Evolutionary conservation across 305 asterid species (phyloP), one percentile per base, ranked within the genome.

Genomic region (Fraxinus paxiana): DNA sequence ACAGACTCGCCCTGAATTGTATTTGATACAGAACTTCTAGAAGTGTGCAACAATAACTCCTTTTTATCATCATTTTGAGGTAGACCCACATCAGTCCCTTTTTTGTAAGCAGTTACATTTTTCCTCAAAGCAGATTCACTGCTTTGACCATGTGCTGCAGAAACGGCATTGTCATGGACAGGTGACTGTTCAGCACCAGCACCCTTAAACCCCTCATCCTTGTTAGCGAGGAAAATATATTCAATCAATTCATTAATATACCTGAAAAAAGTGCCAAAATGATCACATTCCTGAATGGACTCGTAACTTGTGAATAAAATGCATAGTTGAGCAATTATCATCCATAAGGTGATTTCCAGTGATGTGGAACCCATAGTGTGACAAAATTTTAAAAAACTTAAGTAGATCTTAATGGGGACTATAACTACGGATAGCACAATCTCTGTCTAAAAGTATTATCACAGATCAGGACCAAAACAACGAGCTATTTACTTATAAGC

Each of bases 171-270:
- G 74, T 89, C 91, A 46, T 59, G 83, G 78, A 87, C 85, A 80
- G 92, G 79, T 33, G 89, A 83, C 73, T 87, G 89, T 61, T 86
- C 90, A 78, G 83, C 43, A 22, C 77, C 81, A 31, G 70, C 85
- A 75, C 88, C 94, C 80, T 81, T 85, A 81, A 75, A 82, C 78
- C 88, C 95, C 83, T 88, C 92, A 77, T 84, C 89, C 82, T 90
- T 88, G 85, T 84, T 84, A 76, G 94, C 90, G 84, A 89, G 87
- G 83, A 92, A 81, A 87, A 94, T 86, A 81, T 81, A 88, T 86
- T 96, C 99, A 81, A 96, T 86, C 94, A 96, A 86, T 87, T 96
- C 97, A 88, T 94, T 96, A 81, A 94, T 89, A 84, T 92, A 96
- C 93, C 99, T 96, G 88, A 41, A 75, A 75, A 77, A 37, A 77